A percentile compares a stretch with the other conserved stretches of the same genome.
Evolutionary conservation across 257 asterid species (phyloP).

Genomic region (Echium plantagineum): DNA sequence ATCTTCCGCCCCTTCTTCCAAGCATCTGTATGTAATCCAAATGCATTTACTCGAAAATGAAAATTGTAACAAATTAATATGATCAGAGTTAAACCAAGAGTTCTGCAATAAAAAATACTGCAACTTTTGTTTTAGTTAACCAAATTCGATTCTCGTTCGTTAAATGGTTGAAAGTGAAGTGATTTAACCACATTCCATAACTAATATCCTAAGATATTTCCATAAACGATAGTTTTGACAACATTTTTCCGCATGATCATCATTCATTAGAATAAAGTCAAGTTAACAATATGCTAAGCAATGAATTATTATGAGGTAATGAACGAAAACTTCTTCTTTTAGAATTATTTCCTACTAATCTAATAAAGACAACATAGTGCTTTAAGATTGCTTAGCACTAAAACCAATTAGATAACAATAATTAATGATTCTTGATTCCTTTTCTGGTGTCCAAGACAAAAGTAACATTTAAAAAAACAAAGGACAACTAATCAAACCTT

Average conservation of each 20-base stretch:
- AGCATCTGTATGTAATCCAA: constrained; percentile 50
- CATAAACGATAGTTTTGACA: too few relatives aligned
- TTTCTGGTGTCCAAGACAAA: not conserved
- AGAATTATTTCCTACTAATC: not conserved
- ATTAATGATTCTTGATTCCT: constrained; percentile 2
- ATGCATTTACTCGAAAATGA: not conserved
- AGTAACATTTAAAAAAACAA: not conserved
- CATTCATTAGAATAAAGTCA: not conserved
- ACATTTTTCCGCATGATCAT: not conserved
- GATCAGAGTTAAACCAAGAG: too few relatives aligned
- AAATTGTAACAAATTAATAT: too few relatives aligned
- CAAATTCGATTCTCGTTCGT: too few relatives aligned
- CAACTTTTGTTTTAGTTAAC: too few relatives aligned
- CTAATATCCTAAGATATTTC: too few relatives aligned
- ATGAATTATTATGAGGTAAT: not conserved
- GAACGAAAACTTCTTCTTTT: not conserved
- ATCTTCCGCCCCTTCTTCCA: constrained; percentile 97
- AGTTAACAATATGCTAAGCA: not conserved
- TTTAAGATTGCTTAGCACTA: not conserved
- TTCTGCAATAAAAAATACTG: too few relatives aligned
- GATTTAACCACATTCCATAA: too few relatives aligned
- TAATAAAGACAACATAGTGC: not conserved
- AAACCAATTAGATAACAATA: not conserved
- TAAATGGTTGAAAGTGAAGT: too few relatives aligned
- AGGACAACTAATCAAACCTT: constrained; percentile 1